Conservation (phyloP, 768 basidiomycete species). For the Calocybe gangraenosa region DNA sequence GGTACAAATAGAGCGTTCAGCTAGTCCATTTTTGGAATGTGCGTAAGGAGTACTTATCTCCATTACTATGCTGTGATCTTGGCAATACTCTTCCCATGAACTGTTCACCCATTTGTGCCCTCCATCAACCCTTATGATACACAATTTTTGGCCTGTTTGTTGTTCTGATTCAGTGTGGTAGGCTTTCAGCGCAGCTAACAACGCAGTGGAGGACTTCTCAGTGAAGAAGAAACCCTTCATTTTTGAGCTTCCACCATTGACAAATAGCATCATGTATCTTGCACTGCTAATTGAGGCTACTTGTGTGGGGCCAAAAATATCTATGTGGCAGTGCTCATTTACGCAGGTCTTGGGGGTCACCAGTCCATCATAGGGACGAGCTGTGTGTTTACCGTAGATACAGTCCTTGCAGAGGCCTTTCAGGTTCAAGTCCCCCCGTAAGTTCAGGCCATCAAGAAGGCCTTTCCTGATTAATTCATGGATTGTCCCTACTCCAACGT, state of each 20-base stretch:
- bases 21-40: not conserved
- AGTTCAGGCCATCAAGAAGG: too few species aligned
- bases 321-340: not conserved
- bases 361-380: too few species aligned
- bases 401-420: too few species aligned
- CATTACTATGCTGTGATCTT: not conserved
- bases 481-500: too few species aligned
- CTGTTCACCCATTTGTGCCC: not conserved
- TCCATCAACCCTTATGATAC: not conserved
- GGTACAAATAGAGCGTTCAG: not conserved
- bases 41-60: not conserved
- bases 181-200: not conserved
- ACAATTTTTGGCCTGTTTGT: not conserved
- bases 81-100: not conserved
- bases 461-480: too few species aligned
- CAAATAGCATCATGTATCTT: not conserved
- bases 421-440: too few species aligned
- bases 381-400: too few species aligned
- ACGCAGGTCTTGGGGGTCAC: too few species aligned
- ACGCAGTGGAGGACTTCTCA: not conserved
- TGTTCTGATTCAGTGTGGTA: not conserved
- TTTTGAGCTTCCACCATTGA: not conserved
- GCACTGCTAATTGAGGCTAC: not conserved
- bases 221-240: not conserved
- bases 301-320: not conserved